Conservation (phyloP, 208 protist genomes). For the Acanthamoeba divionensis region DNA sequence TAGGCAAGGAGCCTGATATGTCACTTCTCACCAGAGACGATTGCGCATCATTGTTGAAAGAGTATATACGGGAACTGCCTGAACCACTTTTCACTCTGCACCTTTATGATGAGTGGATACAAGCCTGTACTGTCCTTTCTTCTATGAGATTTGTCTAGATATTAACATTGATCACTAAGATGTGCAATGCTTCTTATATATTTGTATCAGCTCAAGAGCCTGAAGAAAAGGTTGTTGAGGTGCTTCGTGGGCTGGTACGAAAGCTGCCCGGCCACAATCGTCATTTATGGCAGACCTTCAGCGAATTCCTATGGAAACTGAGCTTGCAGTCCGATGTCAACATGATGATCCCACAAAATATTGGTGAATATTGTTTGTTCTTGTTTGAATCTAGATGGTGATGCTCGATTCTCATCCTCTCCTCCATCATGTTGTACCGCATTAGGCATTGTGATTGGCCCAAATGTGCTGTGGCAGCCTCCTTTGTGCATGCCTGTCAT, state of each 20-base stretch:
- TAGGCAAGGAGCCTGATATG: conserved; percentile 32
- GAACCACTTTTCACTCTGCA: conserved; percentile 30
- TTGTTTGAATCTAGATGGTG: no score
- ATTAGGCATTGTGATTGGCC: conserved; percentile 54
- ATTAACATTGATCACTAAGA: no score
- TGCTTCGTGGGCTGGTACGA: background rate
- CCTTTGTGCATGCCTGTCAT: conserved; percentile 43
- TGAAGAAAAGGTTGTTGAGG: background rate
- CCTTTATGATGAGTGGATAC: conserved; percentile 1
- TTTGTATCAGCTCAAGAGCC: background rate
- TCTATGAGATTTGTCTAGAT: background rate
- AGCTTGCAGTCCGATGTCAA: conserved; percentile 41
- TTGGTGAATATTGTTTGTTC: no score
- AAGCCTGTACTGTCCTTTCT: background rate
- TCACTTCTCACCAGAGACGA: background rate
- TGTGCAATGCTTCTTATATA: no score
- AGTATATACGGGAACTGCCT: conserved; percentile 44
- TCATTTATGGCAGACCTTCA: conserved; percentile 20
- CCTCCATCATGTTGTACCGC: no score
- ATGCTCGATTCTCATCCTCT: no score
- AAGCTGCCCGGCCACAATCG: conserved; percentile 35
- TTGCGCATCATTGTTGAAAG: conserved; percentile 10
- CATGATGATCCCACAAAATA: conserved; percentile 52
- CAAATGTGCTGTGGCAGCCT: conserved; percentile 49
- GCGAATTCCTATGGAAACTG: conserved; percentile 31